These are phyloP conservation scores for Phytophthora vignae DNA, from an alignment of 352 stramenopile genomes.

Conservation along the genomic window DNA sequence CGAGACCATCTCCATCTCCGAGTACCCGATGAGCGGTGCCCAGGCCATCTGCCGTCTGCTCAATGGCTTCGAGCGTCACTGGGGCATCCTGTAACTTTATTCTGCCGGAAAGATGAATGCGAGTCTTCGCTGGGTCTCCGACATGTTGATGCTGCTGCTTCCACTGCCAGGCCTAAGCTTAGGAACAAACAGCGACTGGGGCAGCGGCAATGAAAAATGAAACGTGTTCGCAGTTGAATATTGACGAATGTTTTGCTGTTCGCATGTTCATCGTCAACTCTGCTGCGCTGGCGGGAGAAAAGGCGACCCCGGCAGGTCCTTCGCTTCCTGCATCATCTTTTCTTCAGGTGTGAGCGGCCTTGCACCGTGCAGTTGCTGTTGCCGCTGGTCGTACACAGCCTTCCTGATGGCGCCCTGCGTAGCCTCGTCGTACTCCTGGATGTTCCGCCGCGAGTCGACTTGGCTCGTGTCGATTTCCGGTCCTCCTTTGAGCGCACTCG, in stretches of 20 bases:
- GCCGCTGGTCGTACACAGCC: slow-evolving; percentile 96
- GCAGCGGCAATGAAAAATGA: slow-evolving; percentile 15
- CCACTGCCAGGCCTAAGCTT: slow-evolving; percentile 15
- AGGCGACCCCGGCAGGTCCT: slow-evolving; percentile 59
- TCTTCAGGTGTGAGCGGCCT: slow-evolving; percentile 94
- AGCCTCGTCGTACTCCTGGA: slow-evolving; percentile 96
- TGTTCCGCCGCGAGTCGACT: slow-evolving; percentile 96
- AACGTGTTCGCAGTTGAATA: slow-evolving; percentile 18
- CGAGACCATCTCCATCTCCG: slow-evolving; percentile 97
- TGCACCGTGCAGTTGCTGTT: slow-evolving; percentile 90
- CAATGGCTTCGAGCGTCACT: slow-evolving; percentile 98
- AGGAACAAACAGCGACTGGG: slow-evolving; percentile 11
- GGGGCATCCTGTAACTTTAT: slow-evolving; percentile 96
- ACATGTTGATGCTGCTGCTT: background rate
- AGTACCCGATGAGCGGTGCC: slow-evolving; percentile 98
- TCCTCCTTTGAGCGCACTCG: slow-evolving; percentile 91
- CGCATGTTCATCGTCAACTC: background rate
- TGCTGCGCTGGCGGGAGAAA: slow-evolving; percentile 28
- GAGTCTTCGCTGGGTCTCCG: background rate
- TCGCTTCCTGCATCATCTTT: slow-evolving; percentile 95
- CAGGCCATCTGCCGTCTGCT: slow-evolving; percentile 97
- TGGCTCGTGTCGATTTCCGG: slow-evolving; percentile 97
- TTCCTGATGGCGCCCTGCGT: slow-evolving; percentile 99
- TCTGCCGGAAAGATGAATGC: slow-evolving; percentile 1
- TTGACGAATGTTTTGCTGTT: background rate